Conservation (phyloP, 148 eudicot genomes). For the Pharnaceum exiguum region DNA sequence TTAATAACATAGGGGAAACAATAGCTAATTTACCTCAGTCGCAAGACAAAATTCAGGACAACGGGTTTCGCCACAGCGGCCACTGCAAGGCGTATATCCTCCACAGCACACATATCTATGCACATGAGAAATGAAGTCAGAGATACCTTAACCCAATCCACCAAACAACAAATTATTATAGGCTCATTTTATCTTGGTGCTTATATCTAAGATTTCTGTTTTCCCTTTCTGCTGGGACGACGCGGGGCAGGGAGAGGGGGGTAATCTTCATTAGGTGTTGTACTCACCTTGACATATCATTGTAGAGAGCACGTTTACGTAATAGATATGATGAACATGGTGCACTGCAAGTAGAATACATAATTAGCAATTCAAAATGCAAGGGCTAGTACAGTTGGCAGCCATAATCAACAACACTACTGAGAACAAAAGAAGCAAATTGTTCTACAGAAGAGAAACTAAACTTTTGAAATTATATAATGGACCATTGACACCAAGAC, state of each 20-base stretch:
- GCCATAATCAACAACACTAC: background rate
- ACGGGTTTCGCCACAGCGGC: slow-evolving; percentile 87
- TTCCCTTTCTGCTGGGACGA: too few relatives aligned
- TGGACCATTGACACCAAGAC: too few relatives aligned
- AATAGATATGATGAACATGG: slow-evolving; percentile 92
- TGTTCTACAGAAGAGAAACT: too few relatives aligned
- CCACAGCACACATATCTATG: slow-evolving; percentile 81
- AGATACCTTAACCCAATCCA: background rate
- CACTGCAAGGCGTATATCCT: slow-evolving; percentile 98
- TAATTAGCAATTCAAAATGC: too few relatives aligned
- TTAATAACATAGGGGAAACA: background rate
- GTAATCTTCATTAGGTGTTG: background rate
- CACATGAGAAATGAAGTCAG: slow-evolving; percentile 16
- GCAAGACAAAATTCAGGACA: slow-evolving; percentile 94
- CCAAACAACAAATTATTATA: too few relatives aligned
- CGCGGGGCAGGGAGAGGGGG: too few relatives aligned
- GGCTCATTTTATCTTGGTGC: background rate
- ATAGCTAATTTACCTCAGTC: slow-evolving; percentile 51
- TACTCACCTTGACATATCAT: slow-evolving; percentile 84
- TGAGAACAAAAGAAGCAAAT: too few relatives aligned
- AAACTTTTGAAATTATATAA: too few relatives aligned
- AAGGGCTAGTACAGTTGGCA: background rate
- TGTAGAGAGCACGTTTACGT: slow-evolving; percentile 84
- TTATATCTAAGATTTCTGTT: background rate
- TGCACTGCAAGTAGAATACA: slow-evolving; percentile 36